A percentile compares a stretch with the other conserved stretches of the same genome.
Evolutionary conservation across 106 monocot genomes (phyloP).

Genomic region (Dioscorea dumetorum): DNA sequence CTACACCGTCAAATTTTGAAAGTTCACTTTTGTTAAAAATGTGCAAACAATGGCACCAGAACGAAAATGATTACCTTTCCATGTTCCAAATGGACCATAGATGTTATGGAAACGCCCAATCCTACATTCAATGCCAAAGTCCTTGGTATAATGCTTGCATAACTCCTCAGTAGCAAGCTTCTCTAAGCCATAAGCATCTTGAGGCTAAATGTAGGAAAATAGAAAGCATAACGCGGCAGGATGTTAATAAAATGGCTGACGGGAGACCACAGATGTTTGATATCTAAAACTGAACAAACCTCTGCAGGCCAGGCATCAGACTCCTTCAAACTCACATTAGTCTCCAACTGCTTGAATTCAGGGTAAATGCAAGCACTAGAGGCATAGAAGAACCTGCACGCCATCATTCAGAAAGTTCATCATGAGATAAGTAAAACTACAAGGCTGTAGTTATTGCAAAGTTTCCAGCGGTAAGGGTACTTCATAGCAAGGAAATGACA

Average conservation of each 20-base stretch:
- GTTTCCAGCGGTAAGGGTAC: too few relatives aligned
- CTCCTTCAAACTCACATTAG: conserved; percentile 91
- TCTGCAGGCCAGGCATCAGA: conserved; percentile 94
- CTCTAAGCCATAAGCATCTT: conserved; percentile 95
- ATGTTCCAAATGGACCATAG: conserved; percentile 88
- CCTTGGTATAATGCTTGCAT: conserved; percentile 88
- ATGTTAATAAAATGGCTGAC: not conserved
- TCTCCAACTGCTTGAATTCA: conserved; percentile 90
- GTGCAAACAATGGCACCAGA: not conserved
- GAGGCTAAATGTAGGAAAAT: conserved; percentile 38
- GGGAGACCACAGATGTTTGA: not conserved
- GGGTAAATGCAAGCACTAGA: conserved; percentile 94
- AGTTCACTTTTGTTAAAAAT: not conserved
- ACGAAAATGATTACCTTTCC: conserved; percentile 50
- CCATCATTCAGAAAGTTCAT: not conserved
- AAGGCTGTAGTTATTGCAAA: too few relatives aligned
- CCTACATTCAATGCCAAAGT: conserved; percentile 84
- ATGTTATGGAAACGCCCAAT: conserved; percentile 87
- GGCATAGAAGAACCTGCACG: conserved; percentile 81
- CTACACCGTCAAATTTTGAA: conserved; percentile 17
- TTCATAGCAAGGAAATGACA: too few relatives aligned
- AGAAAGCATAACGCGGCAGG: not conserved
- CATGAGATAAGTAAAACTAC: too few relatives aligned
- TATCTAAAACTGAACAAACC: conserved; percentile 25
- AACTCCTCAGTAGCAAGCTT: conserved; percentile 85